Evolutionary conservation across 2,329 filamentous ascomycete species (phyloP).

Genomic region (Claviceps digitariae): DNA sequence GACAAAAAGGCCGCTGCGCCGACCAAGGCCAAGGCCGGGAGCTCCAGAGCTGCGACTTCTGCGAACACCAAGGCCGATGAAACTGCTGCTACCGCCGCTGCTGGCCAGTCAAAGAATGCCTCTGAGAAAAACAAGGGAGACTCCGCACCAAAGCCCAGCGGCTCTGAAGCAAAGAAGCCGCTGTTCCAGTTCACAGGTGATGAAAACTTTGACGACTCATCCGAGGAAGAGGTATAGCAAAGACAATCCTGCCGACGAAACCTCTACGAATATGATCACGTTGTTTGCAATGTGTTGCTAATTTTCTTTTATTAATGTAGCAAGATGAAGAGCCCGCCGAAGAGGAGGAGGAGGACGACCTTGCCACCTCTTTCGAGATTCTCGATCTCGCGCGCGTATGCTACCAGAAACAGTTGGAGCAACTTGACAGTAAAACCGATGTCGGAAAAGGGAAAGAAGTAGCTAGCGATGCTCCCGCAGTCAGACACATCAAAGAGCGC

Average conservation of each 20-base stretch:
- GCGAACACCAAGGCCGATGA: slow-evolving; percentile 25
- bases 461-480: slow-evolving; percentile 24
- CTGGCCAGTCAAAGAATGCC: slow-evolving; percentile 29
- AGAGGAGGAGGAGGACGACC: slow-evolving; percentile 47
- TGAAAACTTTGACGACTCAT: slow-evolving; percentile 79
- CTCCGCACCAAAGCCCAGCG: slow-evolving; percentile 20
- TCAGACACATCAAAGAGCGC: slow-evolving; percentile 62
- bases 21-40: slow-evolving; percentile 24
- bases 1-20: slow-evolving; percentile 28
- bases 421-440: slow-evolving; percentile 18
- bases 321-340: slow-evolving; percentile 26
- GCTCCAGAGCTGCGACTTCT: slow-evolving; percentile 23
- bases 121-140: slow-evolving; percentile 20
- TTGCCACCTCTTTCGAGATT: slow-evolving; percentile 70
- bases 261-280: too few species aligned
- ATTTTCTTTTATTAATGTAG: slow-evolving; percentile 6
- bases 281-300: neutral
- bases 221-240: slow-evolving; percentile 50
- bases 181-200: slow-evolving; percentile 90
- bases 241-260: neutral
- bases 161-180: slow-evolving; percentile 45
- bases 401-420: slow-evolving; percentile 41
- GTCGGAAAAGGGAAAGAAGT: slow-evolving; percentile 30
- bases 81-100: slow-evolving; percentile 24
- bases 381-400: slow-evolving; percentile 65